These are phyloP conservation scores for Nasturtium officinale DNA, from an alignment of 345 rosid species.

Conservation along the genomic window DNA sequence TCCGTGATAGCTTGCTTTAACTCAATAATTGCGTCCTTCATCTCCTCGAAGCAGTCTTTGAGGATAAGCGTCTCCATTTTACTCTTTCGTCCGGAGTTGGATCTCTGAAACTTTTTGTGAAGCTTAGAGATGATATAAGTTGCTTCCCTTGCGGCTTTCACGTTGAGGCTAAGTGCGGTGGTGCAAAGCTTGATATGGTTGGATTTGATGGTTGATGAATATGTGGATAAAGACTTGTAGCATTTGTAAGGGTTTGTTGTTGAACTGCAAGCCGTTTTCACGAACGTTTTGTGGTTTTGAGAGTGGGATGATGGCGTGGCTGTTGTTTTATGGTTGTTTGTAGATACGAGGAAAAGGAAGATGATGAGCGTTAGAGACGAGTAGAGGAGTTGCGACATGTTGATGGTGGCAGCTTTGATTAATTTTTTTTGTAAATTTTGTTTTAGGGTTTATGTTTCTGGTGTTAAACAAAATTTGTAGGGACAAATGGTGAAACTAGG, in stretches of 20 bases:
- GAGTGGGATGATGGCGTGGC: conserved; percentile 40
- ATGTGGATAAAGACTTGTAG: conserved; percentile 56
- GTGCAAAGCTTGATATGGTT: conserved; percentile 58
- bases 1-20: conserved; percentile 54
- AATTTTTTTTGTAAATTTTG: background rate
- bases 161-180: conserved; percentile 51
- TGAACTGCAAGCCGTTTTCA: conserved; percentile 56
- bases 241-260: conserved; percentile 62
- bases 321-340: conserved; percentile 15
- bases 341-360: conserved; percentile 14
- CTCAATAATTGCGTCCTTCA: conserved; percentile 53
- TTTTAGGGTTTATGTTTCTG: background rate
- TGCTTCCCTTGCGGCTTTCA: conserved; percentile 45
- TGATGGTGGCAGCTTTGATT: conserved; percentile 13
- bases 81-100: conserved; percentile 1
- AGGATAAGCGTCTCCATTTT: conserved; percentile 49
- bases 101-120: conserved; percentile 33
- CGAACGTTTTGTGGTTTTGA: conserved; percentile 50
- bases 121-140: conserved; percentile 39
- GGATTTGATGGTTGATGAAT: conserved; percentile 52
- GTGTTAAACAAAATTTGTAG: conserved; percentile 4
- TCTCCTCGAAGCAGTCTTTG: conserved; percentile 56
- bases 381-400: conserved; percentile 23
- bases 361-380: conserved; percentile 36
- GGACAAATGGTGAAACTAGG: conserved; percentile 11